Percentiles rank a stretch among this genome's conserved stretches.
phyloP scores from a whole-genome alignment of 2,329 filamentous ascomycete species.

The Balansia obtecta region DNA sequence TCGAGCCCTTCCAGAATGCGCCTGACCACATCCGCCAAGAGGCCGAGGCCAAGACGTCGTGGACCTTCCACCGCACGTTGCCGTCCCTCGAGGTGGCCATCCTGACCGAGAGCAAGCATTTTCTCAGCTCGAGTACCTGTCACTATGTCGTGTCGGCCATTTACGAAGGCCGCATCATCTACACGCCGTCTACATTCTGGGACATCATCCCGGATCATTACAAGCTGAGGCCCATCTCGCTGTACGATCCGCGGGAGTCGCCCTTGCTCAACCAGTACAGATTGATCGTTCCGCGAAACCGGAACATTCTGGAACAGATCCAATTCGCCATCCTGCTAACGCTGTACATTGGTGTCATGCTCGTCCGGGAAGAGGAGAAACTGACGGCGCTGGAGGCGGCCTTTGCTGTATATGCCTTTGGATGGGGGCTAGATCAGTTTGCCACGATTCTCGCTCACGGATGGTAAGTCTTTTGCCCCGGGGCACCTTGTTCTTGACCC shows the following conservation, averaged over 20 bases:
- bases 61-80: conserved; percentile 45
- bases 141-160: conserved; percentile 76
- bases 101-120: conserved; percentile 67
- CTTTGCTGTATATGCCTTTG: conserved; percentile 63
- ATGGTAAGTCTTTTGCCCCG: conserved; percentile 29
- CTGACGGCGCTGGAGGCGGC: conserved; percentile 48
- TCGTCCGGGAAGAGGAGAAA: conserved; percentile 44
- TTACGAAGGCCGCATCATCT: conserved; percentile 68
- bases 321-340: conserved; percentile 60
- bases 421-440: conserved; percentile 70
- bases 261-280: conserved; percentile 76
- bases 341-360: conserved; percentile 64
- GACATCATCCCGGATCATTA: conserved; percentile 79
- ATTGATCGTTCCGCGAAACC: conserved; percentile 66
- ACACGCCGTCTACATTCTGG: conserved; percentile 70
- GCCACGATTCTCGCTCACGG: conserved; percentile 66
- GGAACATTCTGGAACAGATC: conserved; percentile 60
- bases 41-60: conserved; percentile 35
- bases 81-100: conserved; percentile 77
- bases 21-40: conserved; percentile 52
- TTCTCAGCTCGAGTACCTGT: conserved; percentile 65
- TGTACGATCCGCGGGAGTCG: conserved; percentile 66
- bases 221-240: conserved; percentile 68
- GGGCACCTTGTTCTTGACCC: not conserved
- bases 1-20: conserved; percentile 76